These are phyloP conservation scores for Sabuloglossum arenarium DNA, from an alignment of 495 filamentous ascomycete genomes.

Conservation along the genomic window DNA sequence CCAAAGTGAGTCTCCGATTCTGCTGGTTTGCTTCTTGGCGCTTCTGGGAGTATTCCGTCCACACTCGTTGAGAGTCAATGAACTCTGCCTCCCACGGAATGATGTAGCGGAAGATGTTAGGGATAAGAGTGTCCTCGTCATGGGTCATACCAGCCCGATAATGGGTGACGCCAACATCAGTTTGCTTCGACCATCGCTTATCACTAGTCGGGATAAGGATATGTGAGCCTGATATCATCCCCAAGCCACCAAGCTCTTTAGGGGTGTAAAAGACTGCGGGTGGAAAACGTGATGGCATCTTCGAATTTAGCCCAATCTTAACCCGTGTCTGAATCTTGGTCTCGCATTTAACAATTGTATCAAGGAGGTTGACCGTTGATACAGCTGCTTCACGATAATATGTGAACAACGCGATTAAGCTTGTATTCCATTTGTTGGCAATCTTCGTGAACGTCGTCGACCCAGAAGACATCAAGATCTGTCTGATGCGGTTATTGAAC, in stretches of 20 bases:
- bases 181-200: constrained; percentile 96
- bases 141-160: constrained; percentile 97
- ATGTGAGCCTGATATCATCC: constrained; percentile 98
- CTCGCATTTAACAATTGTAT: constrained; percentile 98
- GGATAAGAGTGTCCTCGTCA: constrained; percentile 93
- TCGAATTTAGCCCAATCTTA: constrained; percentile 97
- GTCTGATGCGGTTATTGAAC: constrained; percentile 97
- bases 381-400: constrained; percentile 98
- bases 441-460: constrained; percentile 99
- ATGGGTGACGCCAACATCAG: constrained; percentile 91
- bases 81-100: constrained; percentile 99
- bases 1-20: constrained; percentile 82
- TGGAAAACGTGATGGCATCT: constrained; percentile 98
- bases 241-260: constrained; percentile 91
- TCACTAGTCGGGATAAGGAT: constrained; percentile 97
- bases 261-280: constrained; percentile 98
- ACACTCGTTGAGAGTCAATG: constrained; percentile 94
- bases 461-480: constrained; percentile 97
- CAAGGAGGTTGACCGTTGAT: constrained; percentile 85
- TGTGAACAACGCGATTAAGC: constrained; percentile 93
- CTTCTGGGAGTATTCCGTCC: constrained; percentile 99
- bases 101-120: constrained; percentile 99
- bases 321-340: constrained; percentile 99
- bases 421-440: constrained; percentile 99
- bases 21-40: constrained; percentile 93